Evolutionary conservation across 805 yeast species (phyloP), one percentile per base, ranked within the genome.

Genomic region (Pichia nakasei): DNA sequence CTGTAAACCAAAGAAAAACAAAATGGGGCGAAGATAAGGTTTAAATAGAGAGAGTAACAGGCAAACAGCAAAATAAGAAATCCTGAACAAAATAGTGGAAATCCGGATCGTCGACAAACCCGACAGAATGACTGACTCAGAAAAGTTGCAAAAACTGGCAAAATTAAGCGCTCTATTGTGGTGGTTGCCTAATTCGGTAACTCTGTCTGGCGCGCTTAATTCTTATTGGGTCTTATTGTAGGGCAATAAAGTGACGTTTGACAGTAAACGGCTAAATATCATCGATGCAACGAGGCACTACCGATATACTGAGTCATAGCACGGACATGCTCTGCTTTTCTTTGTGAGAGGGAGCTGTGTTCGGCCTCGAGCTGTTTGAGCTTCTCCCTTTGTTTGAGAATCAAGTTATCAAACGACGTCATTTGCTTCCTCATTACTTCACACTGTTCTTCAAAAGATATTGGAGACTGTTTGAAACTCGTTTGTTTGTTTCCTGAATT

Each of bases 101-200:
- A 32, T 15, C 13, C n/a, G n/a, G n/a, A n/a, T n/a, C n/a, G n/a
- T n/a, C n/a, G n/a, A n/a, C n/a, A n/a, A n/a, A n/a, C n/a, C n/a
- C n/a, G n/a, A n/a, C n/a, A n/a, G n/a, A n/a, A n/a, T n/a, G n/a
- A n/a, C n/a, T n/a, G n/a, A n/a, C n/a, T n/a, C n/a, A n/a, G n/a
- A n/a, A n/a, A n/a, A n/a, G n/a, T n/a, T n/a, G n/a, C n/a, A n/a
- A n/a, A n/a, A 29, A 22, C 11, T 35, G 44, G 45, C 31, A 43
- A 39, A 37, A 17, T 39, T 48, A 43, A 45, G 55, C 54, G 52
- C 50, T 45, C 46, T 19, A 19, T 12, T 35, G 22, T 11, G 17
- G 9, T 18, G 19, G 43, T 46, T 51, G 38, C 54, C 48, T 21
- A 22, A 38, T 50, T 38, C 19, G 52, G 54, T 39, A 51, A 48